Conservation (phyloP, 2,329 filamentous ascomycete genomes). For the Ilyonectria sp. region DNA sequence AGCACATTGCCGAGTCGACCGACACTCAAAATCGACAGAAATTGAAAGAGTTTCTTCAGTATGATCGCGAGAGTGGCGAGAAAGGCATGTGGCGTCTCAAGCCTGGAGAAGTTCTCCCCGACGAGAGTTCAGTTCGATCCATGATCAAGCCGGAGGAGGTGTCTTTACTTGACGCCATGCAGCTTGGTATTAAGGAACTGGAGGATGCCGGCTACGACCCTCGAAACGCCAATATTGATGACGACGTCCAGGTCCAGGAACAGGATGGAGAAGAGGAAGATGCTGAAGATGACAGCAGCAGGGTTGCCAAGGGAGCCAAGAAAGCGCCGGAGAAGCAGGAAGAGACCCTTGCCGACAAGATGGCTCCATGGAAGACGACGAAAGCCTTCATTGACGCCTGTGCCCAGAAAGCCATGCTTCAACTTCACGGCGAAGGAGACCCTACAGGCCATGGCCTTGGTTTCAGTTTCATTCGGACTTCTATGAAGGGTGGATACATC, state of each 20-base stretch:
- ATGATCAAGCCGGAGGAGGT: conserved; percentile 98
- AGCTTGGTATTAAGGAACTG: conserved; percentile 92
- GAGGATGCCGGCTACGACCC: conserved; percentile 90
- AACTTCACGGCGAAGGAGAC: conserved; percentile 93
- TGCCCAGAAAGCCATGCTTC: conserved; percentile 96
- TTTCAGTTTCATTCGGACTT: conserved; percentile 97
- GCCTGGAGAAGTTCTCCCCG: conserved; percentile 80
- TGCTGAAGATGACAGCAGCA: conserved; percentile 61
- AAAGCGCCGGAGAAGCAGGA: conserved; percentile 66
- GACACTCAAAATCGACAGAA: conserved; percentile 97
- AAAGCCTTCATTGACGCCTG: conserved; percentile 97
- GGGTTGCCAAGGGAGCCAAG: conserved; percentile 57
- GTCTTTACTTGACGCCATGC: conserved; percentile 95
- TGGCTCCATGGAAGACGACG: conserved; percentile 96
- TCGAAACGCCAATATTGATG: conserved; percentile 73
- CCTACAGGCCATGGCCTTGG: conserved; percentile 93
- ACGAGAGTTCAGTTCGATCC: conserved; percentile 83
- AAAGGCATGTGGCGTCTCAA: conserved; percentile 88
- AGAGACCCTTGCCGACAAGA: conserved; percentile 86
- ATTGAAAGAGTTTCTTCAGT: conserved; percentile 95
- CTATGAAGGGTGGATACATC: conserved; percentile 97
- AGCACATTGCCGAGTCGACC: conserved; percentile 91
- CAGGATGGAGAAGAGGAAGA: conserved; percentile 73
- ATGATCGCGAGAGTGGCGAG: conserved; percentile 80
- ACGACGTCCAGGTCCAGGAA: conserved; percentile 74